These are phyloP conservation scores for Blastobotrys niveus DNA, from an alignment of 1,139 yeast genomes.

Conservation along the genomic window DNA sequence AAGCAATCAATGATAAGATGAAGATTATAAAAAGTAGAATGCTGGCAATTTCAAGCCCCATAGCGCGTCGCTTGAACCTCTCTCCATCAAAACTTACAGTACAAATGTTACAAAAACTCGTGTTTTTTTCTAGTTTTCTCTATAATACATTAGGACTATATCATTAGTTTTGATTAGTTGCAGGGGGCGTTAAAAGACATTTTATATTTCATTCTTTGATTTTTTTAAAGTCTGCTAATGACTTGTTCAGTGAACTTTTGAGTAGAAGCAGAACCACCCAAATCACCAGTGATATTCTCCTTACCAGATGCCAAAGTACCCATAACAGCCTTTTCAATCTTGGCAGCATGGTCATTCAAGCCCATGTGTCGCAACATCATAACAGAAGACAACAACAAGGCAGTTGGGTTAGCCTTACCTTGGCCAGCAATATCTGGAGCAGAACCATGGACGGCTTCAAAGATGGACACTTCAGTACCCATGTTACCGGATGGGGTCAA, in stretches of 20 bases:
- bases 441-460: conserved; percentile 99
- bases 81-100: too few relatives aligned
- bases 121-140: too few relatives aligned
- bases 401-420: conserved; percentile 98
- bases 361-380: conserved; percentile 99
- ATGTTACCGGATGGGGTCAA: conserved; percentile 98
- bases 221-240: conserved; percentile 46
- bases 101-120: too few relatives aligned
- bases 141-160: too few relatives aligned
- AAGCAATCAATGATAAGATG: too few relatives aligned
- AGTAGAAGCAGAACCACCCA: conserved; percentile 90
- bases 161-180: too few relatives aligned
- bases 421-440: conserved; percentile 99
- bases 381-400: conserved; percentile 86
- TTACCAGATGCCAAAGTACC: conserved; percentile 92
- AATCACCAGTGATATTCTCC: conserved; percentile 90
- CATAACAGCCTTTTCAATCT: conserved; percentile 83
- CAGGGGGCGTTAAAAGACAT: too few relatives aligned
- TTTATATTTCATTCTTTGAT: too few relatives aligned
- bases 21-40: too few relatives aligned
- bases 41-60: too few relatives aligned
- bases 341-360: conserved; percentile 69
- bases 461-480: conserved; percentile 96
- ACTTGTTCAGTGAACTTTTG: conserved; percentile 80
- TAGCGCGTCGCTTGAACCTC: too few relatives aligned